These are phyloP conservation scores for Glutinoglossum americanum DNA, from an alignment of 495 filamentous ascomycete species.

Conservation along the genomic window DNA sequence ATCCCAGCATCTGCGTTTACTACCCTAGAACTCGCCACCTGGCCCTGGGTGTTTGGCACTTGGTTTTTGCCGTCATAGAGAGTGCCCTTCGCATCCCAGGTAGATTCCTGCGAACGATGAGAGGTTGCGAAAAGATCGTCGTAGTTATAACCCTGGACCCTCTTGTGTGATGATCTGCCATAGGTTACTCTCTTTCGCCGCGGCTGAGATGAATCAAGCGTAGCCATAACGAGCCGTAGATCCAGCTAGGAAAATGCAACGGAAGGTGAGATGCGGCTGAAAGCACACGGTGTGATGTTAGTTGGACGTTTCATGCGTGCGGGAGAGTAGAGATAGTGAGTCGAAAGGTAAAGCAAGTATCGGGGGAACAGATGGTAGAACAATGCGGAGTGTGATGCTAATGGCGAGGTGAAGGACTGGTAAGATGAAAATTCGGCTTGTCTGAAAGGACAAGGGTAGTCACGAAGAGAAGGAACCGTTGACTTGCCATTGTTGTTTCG, in stretches of 20 bases:
- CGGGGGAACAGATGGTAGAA: not conserved
- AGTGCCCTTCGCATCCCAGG: not conserved
- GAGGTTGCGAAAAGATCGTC: not conserved
- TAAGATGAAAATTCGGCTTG: not conserved
- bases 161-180: conserved; percentile 20
- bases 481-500: conserved; percentile 1
- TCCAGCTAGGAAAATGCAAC: not conserved
- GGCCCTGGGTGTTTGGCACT: not conserved
- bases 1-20: not conserved
- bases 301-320: not conserved
- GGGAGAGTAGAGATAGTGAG: not conserved
- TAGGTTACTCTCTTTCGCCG: conserved; percentile 27
- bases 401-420: not conserved
- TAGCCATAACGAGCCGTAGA: conserved; percentile 10
- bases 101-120: not conserved
- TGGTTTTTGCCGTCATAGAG: not conserved
- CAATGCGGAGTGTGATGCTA: not conserved
- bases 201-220: conserved; percentile 2
- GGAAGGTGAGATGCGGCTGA: not conserved
- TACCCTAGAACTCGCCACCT: not conserved
- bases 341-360: not conserved
- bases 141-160: conserved; percentile 8
- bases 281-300: not conserved
- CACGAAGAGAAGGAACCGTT: not conserved
- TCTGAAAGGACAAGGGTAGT: not conserved